phyloP scores from a whole-genome alignment of 1,139 yeast species.

The Kodamaea fungicola region DNA sequence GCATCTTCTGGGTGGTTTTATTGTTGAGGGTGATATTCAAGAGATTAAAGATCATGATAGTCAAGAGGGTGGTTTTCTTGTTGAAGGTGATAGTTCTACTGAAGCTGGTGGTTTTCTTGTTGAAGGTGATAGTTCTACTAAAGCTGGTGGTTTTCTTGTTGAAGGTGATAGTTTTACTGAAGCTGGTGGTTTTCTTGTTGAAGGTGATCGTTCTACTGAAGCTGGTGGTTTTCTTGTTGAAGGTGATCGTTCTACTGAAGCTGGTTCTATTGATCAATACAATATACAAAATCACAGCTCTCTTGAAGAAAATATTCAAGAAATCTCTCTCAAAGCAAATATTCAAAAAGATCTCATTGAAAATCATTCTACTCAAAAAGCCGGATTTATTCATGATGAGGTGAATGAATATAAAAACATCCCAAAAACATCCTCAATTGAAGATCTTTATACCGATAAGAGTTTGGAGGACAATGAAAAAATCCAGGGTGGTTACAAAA shows the following conservation, averaged over 20 bases:
- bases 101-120: slow-evolving; percentile 9
- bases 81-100: slow-evolving; percentile 2
- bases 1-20: no score
- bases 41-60: slow-evolving; percentile 11
- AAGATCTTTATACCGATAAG: no score
- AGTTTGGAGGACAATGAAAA: no score
- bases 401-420: no score
- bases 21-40: slow-evolving; percentile 4
- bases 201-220: slow-evolving; percentile 7
- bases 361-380: no score
- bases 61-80: background rate
- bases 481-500: no score
- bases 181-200: slow-evolving; percentile 4
- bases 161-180: slow-evolving; percentile 7
- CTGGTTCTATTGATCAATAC: slow-evolving; percentile 7
- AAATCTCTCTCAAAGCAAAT: slow-evolving; percentile 9
- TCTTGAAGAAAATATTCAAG: slow-evolving; percentile 1
- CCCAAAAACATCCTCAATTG: no score
- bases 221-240: slow-evolving; percentile 4
- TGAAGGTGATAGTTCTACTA: slow-evolving; percentile 5
- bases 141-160: slow-evolving; percentile 3
- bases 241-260: no score
- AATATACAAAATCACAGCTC: background rate
- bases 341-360: no score
- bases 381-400: no score